Percentiles rank a stretch among this genome's conserved stretches.
phyloP scores from a whole-genome alignment of 2,329 filamentous ascomycete species.

The Calonectria pseudoturangicola region DNA sequence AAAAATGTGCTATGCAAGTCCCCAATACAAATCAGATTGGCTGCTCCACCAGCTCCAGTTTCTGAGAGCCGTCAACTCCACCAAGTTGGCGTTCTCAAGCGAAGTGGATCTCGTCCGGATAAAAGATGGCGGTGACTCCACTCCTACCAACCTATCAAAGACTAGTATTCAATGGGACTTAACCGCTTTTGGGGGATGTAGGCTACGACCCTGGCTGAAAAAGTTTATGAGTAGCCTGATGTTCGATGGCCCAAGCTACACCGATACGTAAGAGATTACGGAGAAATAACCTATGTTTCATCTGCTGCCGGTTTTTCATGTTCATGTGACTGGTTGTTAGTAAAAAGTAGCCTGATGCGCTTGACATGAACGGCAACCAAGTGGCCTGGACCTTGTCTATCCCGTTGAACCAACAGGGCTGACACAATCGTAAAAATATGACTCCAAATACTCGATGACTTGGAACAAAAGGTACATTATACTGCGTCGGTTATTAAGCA shows the following conservation, averaged over 20 bases:
- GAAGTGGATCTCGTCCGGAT: background rate
- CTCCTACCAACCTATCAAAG: background rate
- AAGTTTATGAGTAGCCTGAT: background rate
- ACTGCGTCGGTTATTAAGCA: no score
- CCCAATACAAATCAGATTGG: background rate
- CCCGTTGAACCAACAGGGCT: no score
- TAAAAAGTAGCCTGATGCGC: no score
- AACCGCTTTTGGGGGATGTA: background rate
- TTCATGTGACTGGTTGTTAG: no score
- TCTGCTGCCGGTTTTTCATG: background rate
- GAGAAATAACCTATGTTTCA: background rate
- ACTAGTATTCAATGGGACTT: background rate
- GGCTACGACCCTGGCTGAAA: constrained; percentile 10
- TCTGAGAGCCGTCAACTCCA: background rate
- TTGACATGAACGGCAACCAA: no score
- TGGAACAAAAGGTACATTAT: no score
- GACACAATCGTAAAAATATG: no score
- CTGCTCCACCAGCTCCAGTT: background rate
- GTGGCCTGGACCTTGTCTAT: no score
- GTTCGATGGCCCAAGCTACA: background rate
- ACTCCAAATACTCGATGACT: no score
- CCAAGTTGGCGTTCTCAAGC: background rate
- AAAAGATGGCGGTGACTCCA: background rate
- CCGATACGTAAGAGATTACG: background rate
- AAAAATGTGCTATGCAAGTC: background rate